phyloP scores from a whole-genome alignment of 2,329 filamentous ascomycete species.

The Colletotrichum sp. region DNA sequence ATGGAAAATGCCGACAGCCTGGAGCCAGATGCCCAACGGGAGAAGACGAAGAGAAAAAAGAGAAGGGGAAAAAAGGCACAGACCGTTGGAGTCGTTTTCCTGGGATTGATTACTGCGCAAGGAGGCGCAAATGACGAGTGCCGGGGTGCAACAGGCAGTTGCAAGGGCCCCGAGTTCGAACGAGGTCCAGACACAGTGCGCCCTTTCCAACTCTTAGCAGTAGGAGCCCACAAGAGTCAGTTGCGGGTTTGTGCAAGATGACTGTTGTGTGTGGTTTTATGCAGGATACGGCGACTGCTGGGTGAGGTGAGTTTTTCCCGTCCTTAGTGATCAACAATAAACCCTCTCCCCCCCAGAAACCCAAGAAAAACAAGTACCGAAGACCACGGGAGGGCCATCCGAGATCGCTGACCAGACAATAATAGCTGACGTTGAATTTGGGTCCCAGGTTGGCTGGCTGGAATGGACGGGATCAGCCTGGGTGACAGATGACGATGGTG shows the following conservation, averaged over 20 bases:
- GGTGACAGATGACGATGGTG: slow-evolving; percentile 1
- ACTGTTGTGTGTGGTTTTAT: background rate
- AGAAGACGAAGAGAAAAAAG: background rate
- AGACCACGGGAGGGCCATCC: background rate
- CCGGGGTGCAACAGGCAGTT: background rate
- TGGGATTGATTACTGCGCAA: slow-evolving; percentile 7
- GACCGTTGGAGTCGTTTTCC: slow-evolving; percentile 3
- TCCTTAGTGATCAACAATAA: background rate
- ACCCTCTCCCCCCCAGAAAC: background rate
- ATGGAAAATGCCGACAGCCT: background rate
- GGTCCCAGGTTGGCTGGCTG: background rate
- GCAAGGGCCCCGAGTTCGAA: background rate
- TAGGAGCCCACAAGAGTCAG: background rate
- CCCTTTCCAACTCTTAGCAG: too few relatives aligned
- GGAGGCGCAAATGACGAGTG: slow-evolving; percentile 16
- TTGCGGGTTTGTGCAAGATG: background rate
- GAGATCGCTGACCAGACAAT: background rate
- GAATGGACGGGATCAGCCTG: slow-evolving; percentile 11
- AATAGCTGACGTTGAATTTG: slow-evolving; percentile 15
- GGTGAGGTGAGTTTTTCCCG: background rate
- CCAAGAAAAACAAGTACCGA: background rate
- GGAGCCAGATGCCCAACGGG: background rate
- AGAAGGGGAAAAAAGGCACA: background rate
- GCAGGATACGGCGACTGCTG: background rate
- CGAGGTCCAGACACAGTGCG: slow-evolving; percentile 14